Percentiles rank a stretch among this genome's conserved stretches.
These are phyloP conservation scores for Cystoderma amianthinum DNA, from an alignment of 768 basidiomycete species.

Conservation along the genomic window DNA sequence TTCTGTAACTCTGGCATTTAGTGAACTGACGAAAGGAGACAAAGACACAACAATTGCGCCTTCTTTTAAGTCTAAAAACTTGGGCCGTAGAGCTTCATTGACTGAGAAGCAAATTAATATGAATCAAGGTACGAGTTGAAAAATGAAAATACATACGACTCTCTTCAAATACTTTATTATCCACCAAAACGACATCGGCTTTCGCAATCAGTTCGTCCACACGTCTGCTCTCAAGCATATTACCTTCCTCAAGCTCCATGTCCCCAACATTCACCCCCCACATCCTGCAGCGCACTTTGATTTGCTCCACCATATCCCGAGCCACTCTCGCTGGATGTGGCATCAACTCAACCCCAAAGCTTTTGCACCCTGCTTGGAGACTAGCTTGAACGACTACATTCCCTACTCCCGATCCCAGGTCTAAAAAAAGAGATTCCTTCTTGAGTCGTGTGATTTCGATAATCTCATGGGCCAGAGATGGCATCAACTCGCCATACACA, in stretches of 20 bases:
- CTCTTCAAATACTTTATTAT: conserved; percentile 80
- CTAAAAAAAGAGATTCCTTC: conserved; percentile 66
- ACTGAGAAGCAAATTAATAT: conserved; percentile 38
- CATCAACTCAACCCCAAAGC: conserved; percentile 78
- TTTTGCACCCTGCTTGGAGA: conserved; percentile 69
- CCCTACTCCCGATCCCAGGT: conserved; percentile 82
- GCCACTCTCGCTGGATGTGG: conserved; percentile 78
- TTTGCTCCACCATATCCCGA: conserved; percentile 64
- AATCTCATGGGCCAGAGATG: conserved; percentile 71
- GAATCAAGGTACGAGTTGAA: conserved; percentile 1
- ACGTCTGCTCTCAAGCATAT: conserved; percentile 69
- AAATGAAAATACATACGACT: conserved; percentile 44
- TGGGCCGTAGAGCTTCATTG: conserved; percentile 80
- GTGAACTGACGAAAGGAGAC: conserved; percentile 72
- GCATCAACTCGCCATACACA: conserved; percentile 89
- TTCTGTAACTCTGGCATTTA: conserved; percentile 72
- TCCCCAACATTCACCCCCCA: conserved; percentile 81
- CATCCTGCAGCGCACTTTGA: conserved; percentile 74
- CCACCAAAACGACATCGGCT: conserved; percentile 90
- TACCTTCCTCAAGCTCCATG: conserved; percentile 75
- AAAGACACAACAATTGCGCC: conserved; percentile 87
- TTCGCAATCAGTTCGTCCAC: conserved; percentile 64
- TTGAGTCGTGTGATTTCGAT: conserved; percentile 47
- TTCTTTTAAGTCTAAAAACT: conserved; percentile 93
- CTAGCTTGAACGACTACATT: conserved; percentile 81